These are phyloP conservation scores for Sphaerulina vaccinii DNA, from an alignment of 2,329 filamentous ascomycete genomes.

Conservation along the genomic window DNA sequence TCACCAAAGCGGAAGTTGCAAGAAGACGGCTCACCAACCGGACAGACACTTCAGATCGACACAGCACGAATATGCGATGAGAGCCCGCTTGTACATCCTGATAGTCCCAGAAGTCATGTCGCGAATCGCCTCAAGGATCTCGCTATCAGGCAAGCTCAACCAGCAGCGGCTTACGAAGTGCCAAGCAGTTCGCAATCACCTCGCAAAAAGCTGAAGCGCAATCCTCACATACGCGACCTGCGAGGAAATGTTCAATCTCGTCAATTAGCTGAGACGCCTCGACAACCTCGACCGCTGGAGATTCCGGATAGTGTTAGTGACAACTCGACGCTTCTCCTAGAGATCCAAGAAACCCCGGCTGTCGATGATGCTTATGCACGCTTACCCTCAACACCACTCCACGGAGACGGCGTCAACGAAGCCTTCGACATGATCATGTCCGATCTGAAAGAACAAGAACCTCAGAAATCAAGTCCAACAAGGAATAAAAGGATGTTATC, in stretches of 20 bases:
- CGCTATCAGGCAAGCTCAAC: slow-evolving; percentile 17
- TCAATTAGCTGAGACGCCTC: slow-evolving; percentile 1
- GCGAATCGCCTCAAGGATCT: slow-evolving; percentile 30
- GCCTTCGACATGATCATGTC: slow-evolving; percentile 4
- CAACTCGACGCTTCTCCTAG: slow-evolving; percentile 8
- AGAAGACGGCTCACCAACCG: background rate
- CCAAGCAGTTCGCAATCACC: slow-evolving; percentile 17
- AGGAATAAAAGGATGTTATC: slow-evolving; percentile 20
- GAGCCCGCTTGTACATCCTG: slow-evolving; percentile 11
- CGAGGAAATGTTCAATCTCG: slow-evolving; percentile 4
- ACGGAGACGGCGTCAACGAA: slow-evolving; percentile 1
- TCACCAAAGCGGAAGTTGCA: slow-evolving; percentile 29
- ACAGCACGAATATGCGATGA: slow-evolving; percentile 6
- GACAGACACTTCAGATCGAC: slow-evolving; percentile 11
- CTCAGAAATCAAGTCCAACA: slow-evolving; percentile 2
- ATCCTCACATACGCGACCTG: slow-evolving; percentile 6
- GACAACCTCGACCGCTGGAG: slow-evolving; percentile 1
- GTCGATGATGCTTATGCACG: background rate
- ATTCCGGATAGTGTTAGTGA: slow-evolving; percentile 16
- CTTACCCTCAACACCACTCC: slow-evolving; percentile 6
- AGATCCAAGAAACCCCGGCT: background rate
- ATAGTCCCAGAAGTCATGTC: slow-evolving; percentile 35
- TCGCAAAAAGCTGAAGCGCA: slow-evolving; percentile 26
- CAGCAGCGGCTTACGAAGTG: background rate
- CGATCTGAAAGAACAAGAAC: background rate